Evolutionary conservation across 768 basidiomycete genomes (phyloP).

Genomic region (Termitomyces sp.): DNA sequence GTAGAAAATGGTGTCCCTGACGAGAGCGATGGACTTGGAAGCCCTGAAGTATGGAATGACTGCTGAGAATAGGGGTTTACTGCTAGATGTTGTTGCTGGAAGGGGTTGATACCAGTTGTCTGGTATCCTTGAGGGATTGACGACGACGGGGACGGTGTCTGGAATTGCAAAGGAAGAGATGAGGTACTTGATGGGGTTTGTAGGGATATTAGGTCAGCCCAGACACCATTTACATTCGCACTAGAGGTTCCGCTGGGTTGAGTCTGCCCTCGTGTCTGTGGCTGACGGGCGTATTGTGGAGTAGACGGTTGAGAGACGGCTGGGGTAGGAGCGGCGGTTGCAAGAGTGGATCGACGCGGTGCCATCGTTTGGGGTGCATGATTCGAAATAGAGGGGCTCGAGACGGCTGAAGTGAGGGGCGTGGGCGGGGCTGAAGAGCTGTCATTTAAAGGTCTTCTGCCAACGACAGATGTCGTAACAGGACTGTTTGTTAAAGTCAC

Average conservation of each 20-base stretch:
- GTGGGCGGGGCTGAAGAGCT: conserved; percentile 14
- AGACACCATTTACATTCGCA: conserved; percentile 41
- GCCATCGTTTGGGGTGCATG: conserved; percentile 3
- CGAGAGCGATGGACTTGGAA: conserved; percentile 3
- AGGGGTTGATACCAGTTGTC: conserved; percentile 22
- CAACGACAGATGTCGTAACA: no score
- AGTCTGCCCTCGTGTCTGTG: conserved; percentile 18
- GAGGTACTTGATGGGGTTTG: conserved; percentile 41
- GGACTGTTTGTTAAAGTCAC: no score
- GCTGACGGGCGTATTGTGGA: conserved; percentile 17
- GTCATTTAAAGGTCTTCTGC: conserved; percentile 8
- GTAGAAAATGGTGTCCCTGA: conserved; percentile 2
- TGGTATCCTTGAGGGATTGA: conserved; percentile 13
- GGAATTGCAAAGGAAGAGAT: conserved; percentile 51
- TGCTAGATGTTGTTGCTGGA: conserved; percentile 20
- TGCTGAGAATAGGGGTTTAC: conserved; percentile 27
- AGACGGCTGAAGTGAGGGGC: conserved; percentile 18
- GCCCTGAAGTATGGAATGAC: conserved; percentile 9
- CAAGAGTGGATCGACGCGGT: conserved; percentile 16
- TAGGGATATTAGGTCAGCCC: conserved; percentile 55
- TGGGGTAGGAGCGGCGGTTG: conserved; percentile 12
- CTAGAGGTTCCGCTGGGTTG: conserved; percentile 14
- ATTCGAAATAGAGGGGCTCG: conserved; percentile 8
- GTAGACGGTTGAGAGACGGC: conserved; percentile 2
- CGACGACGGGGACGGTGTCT: conserved; percentile 12